phyloP scores from a whole-genome alignment of 768 basidiomycete species.

The Kwoniella botswanensis region DNA sequence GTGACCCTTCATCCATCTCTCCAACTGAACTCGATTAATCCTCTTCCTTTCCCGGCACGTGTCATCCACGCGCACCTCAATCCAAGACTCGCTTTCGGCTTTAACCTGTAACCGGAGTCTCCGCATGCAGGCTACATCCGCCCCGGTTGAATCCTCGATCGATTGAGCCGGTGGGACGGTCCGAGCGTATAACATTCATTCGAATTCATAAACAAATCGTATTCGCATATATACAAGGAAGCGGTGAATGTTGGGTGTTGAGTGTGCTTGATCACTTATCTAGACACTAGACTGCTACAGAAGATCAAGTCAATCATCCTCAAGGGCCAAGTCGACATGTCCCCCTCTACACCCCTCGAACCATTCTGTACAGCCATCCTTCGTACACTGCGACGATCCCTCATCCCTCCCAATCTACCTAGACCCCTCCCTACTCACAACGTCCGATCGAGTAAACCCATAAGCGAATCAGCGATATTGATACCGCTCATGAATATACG shows the following conservation, averaged over 20 bases:
- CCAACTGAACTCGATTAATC: too few species aligned
- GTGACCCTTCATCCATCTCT: too few species aligned
- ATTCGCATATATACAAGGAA: too few species aligned
- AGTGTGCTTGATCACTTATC: too few species aligned
- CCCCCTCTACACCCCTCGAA: background rate
- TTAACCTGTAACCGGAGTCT: background rate
- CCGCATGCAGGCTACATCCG: background rate
- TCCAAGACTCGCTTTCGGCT: constrained; percentile 2
- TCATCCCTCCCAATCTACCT: constrained; percentile 19
- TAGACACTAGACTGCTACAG: too few species aligned
- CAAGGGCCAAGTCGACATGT: background rate
- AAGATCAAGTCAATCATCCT: too few species aligned
- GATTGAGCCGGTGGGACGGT: background rate
- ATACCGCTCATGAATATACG: constrained; percentile 52
- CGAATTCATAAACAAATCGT: background rate
- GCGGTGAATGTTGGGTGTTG: too few species aligned
- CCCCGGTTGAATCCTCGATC: background rate
- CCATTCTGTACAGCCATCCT: constrained; percentile 33
- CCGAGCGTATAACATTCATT: background rate
- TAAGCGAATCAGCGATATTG: constrained; percentile 51
- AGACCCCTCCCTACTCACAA: constrained; percentile 22
- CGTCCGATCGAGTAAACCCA: background rate
- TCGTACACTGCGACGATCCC: constrained; percentile 16
- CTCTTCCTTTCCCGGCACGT: background rate
- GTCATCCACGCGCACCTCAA: background rate